Evolutionary conservation across 345 rosid genomes (phyloP).

Genomic region (Rhodomyrtus tomentosa): DNA sequence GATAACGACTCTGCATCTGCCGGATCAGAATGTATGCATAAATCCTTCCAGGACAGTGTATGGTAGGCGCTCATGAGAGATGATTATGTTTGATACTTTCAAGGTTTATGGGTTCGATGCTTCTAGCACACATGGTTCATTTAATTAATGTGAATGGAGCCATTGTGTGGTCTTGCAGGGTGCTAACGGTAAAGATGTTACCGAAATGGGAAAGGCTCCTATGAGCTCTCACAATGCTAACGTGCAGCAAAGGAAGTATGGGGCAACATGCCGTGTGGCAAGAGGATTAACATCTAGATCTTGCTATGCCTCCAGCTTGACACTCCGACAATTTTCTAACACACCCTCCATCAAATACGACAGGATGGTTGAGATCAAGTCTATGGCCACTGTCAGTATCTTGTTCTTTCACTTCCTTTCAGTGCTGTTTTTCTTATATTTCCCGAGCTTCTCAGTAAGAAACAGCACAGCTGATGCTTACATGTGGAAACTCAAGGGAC

Average conservation of each 20-base stretch:
- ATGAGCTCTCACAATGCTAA: conserved; percentile 4
- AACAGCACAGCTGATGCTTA: not conserved
- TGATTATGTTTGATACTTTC: not conserved
- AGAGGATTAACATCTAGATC: conserved; percentile 31
- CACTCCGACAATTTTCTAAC: conserved; percentile 21
- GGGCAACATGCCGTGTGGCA: conserved; percentile 14
- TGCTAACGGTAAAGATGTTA: conserved; percentile 8
- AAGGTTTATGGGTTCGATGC: not conserved
- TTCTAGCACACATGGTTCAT: not conserved
- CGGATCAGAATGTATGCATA: not conserved
- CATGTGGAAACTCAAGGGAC: not conserved
- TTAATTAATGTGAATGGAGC: not conserved
- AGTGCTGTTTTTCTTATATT: not conserved
- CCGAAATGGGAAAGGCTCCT: conserved; percentile 11
- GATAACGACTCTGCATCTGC: not conserved
- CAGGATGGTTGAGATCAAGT: conserved; percentile 33
- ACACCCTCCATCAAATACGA: conserved; percentile 17
- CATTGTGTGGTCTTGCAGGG: conserved; percentile 10
- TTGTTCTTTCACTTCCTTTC: not conserved
- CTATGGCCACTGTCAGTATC: conserved; percentile 41
- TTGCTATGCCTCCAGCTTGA: conserved; percentile 31
- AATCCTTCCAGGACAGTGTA: not conserved
- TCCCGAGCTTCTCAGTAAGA: not conserved
- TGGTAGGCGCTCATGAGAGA: not conserved
- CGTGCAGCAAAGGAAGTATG: conserved; percentile 11